Conservation (phyloP, 2,329 filamentous ascomycete species). For the Thermomyces lanuginosus region DNA sequence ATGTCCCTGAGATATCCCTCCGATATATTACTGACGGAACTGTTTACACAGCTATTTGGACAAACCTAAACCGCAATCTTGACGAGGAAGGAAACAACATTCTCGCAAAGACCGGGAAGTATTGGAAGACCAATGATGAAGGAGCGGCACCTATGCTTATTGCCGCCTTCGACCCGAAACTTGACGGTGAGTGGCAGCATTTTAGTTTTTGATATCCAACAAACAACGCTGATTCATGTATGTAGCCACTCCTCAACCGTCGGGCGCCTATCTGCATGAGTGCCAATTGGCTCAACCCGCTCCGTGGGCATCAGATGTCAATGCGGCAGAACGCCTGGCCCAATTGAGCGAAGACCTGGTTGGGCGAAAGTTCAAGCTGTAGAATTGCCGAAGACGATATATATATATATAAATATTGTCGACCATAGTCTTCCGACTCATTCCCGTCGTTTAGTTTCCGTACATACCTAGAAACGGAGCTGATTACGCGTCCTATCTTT, state of each 20-base stretch:
- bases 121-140: conserved; percentile 25
- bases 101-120: conserved; percentile 13
- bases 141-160: conserved; percentile 29
- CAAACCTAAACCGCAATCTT: conserved; percentile 8
- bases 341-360: conserved; percentile 1
- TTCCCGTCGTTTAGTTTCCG: too few relatives aligned
- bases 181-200: conserved; percentile 13
- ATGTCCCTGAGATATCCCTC: conserved; percentile 3
- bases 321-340: conserved; percentile 8
- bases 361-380: conserved; percentile 1
- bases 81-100: conserved; percentile 9
- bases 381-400: not conserved
- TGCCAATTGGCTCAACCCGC: conserved; percentile 16
- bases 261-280: conserved; percentile 18
- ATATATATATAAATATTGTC: too few relatives aligned
- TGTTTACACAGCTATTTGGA: conserved; percentile 12
- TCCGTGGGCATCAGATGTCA: conserved; percentile 20
- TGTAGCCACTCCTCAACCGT: conserved; percentile 7
- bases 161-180: conserved; percentile 28
- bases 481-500: too few relatives aligned
- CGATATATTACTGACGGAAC: conserved; percentile 2
- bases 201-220: not conserved
- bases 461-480: too few relatives aligned
- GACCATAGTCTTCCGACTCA: too few relatives aligned
- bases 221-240: not conserved